Evolutionary conservation across 148 eudicot genomes (phyloP).

Genomic region (Rhododendron molle): DNA sequence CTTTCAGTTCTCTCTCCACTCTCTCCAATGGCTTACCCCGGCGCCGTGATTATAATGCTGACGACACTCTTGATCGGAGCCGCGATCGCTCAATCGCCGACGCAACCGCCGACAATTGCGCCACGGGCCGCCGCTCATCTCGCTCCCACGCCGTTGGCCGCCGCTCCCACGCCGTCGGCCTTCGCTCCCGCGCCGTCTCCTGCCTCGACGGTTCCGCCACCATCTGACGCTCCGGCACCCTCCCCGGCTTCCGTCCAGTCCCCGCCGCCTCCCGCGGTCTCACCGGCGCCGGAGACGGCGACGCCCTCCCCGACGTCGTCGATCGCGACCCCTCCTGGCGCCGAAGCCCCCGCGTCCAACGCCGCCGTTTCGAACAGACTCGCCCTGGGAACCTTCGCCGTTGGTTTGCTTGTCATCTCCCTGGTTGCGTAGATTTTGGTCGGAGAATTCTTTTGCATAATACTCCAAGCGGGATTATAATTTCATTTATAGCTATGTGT

Average conservation of each 20-base stretch:
- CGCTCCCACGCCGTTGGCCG: not conserved
- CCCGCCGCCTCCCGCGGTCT: not conserved
- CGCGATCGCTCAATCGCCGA: not conserved
- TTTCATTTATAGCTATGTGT: not conserved
- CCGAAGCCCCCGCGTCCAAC: not conserved
- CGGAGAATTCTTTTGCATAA: not conserved
- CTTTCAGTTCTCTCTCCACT: not conserved
- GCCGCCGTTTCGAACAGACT: not conserved
- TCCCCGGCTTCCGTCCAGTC: not conserved
- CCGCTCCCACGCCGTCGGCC: not conserved
- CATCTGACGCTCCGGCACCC: not conserved
- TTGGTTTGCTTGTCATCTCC: not conserved
- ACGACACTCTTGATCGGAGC: not conserved
- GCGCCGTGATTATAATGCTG: not conserved
- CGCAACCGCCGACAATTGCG: not conserved
- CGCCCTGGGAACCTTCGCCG: not conserved
- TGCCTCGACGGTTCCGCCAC: too few relatives aligned
- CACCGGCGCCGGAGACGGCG: not conserved
- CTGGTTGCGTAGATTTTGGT: not conserved
- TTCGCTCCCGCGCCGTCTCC: not conserved
- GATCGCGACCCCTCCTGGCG: not conserved
- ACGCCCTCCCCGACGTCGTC: not conserved
- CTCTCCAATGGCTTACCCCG: not conserved
- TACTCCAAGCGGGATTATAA: not conserved
- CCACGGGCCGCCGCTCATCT: not conserved